Percentiles rank a stretch among this genome's conserved stretches.
phyloP scores from a whole-genome alignment of 2,329 filamentous ascomycete genomes.

The Fusarium solani-melongenae region DNA sequence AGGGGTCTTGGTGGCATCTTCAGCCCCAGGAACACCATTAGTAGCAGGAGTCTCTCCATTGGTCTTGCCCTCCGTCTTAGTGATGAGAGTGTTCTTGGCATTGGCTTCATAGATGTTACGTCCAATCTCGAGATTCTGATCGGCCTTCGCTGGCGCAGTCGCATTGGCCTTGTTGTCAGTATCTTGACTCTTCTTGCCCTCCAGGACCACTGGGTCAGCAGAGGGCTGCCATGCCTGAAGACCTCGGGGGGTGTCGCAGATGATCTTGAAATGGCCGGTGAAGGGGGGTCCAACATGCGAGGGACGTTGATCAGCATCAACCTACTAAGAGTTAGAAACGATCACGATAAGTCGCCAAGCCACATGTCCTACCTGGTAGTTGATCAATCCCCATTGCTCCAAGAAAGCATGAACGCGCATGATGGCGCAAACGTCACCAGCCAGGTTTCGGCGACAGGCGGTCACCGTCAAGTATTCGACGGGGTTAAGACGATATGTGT shows the following conservation, averaged over 20 bases:
- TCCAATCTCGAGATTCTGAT: constrained; percentile 91
- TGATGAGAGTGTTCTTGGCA: constrained; percentile 79
- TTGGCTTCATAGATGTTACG: constrained; percentile 96
- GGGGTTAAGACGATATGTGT: constrained; percentile 96
- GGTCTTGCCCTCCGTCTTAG: constrained; percentile 75
- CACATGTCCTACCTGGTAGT: constrained; percentile 82
- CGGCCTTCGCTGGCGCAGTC: constrained; percentile 75
- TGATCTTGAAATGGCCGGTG: constrained; percentile 96
- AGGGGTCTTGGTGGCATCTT: constrained; percentile 73
- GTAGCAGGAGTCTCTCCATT: constrained; percentile 78
- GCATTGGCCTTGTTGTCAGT: constrained; percentile 81
- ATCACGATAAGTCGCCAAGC: neutral
- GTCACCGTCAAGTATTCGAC: constrained; percentile 97
- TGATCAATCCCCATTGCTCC: constrained; percentile 98
- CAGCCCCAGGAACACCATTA: constrained; percentile 71
- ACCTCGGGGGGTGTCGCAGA: constrained; percentile 93
- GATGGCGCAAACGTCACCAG: constrained; percentile 97
- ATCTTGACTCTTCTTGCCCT: constrained; percentile 69
- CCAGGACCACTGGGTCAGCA: constrained; percentile 75
- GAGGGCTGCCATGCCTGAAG: constrained; percentile 95
- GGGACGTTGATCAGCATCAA: constrained; percentile 93
- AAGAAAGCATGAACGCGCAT: constrained; percentile 99
- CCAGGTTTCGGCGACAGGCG: constrained; percentile 92
- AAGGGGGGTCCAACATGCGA: constrained; percentile 97
- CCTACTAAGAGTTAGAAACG: constrained; percentile 64